Percentiles rank a stretch among this genome's conserved stretches.
Evolutionary conservation across 768 basidiomycete species (phyloP).

Genomic region (Tulasnella sp.): DNA sequence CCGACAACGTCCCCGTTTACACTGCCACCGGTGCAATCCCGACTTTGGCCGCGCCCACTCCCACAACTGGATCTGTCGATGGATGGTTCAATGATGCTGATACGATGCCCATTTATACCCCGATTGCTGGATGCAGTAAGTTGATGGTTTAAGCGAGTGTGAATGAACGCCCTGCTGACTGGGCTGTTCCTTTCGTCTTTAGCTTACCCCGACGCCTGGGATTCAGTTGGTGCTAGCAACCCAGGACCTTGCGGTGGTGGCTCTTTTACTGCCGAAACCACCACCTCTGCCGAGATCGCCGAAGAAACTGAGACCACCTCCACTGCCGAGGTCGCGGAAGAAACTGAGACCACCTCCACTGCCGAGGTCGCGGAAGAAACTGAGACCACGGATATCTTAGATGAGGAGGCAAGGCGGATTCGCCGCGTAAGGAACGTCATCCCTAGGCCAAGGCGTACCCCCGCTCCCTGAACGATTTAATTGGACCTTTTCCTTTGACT

Average conservation of each 20-base stretch:
- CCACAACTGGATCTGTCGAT: constrained; percentile 41
- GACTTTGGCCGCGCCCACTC: constrained; percentile 66
- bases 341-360: neutral
- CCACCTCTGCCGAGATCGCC: neutral
- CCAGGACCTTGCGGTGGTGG: constrained; percentile 45
- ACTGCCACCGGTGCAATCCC: constrained; percentile 63
- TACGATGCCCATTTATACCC: constrained; percentile 55
- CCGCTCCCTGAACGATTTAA: constrained; percentile 3
- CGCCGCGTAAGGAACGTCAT: constrained; percentile 10
- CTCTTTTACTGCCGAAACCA: neutral
- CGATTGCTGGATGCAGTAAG: constrained; percentile 60
- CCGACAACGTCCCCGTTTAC: constrained; percentile 63
- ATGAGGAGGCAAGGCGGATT: neutral
- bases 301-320: neutral
- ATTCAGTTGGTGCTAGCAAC: constrained; percentile 51
- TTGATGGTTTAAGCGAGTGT: too few relatives aligned
- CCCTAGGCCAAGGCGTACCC: constrained; percentile 8
- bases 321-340: neutral
- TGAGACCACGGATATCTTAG: neutral
- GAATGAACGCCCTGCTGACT: too few relatives aligned
- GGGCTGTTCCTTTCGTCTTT: neutral
- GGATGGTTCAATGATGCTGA: constrained; percentile 75
- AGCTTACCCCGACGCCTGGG: constrained; percentile 77
- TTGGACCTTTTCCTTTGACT: neutral
- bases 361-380: neutral